Evolutionary conservation across 1,139 yeast genomes (phyloP).

Genomic region (Trichomonascaceae sp.): DNA sequence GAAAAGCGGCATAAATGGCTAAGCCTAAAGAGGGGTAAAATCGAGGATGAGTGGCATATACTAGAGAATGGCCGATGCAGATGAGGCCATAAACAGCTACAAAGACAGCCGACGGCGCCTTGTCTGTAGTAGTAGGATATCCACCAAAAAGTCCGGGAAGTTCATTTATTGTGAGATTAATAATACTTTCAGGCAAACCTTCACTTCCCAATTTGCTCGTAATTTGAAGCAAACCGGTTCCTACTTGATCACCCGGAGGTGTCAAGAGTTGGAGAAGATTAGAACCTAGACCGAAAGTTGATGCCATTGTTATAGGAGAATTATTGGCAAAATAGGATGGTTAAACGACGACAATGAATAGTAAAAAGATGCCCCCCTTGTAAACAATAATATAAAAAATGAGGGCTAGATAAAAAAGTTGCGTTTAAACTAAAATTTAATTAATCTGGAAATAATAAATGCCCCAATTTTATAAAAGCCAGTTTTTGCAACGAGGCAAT

Average conservation of each 20-base stretch:
- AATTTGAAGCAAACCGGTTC: constrained; percentile 7
- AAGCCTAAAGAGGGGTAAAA: constrained; percentile 56
- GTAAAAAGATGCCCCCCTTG: no score
- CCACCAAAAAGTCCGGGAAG: constrained; percentile 60
- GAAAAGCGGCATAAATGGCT: constrained; percentile 46
- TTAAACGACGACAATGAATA: no score
- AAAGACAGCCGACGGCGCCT: constrained; percentile 59
- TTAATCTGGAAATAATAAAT: no score
- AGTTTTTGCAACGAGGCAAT: not conserved
- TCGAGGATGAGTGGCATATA: constrained; percentile 48
- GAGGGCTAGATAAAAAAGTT: not conserved
- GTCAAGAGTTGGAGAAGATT: constrained; percentile 5
- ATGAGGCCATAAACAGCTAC: constrained; percentile 49
- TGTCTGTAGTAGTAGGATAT: constrained; percentile 51
- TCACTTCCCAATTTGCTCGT: not conserved
- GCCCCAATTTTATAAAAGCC: not conserved
- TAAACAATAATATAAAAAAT: no score
- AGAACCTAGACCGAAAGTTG: not conserved
- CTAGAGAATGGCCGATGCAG: constrained; percentile 41
- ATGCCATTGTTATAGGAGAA: not conserved
- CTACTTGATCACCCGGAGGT: constrained; percentile 6
- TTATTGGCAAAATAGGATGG: not conserved
- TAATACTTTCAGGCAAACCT: not conserved
- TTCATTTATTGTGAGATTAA: constrained; percentile 20
- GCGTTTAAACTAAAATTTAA: not conserved